Evolutionary conservation across 805 yeast genomes (phyloP), one percentile per base, ranked within the genome.

Genomic region (Candida chauliodis): DNA sequence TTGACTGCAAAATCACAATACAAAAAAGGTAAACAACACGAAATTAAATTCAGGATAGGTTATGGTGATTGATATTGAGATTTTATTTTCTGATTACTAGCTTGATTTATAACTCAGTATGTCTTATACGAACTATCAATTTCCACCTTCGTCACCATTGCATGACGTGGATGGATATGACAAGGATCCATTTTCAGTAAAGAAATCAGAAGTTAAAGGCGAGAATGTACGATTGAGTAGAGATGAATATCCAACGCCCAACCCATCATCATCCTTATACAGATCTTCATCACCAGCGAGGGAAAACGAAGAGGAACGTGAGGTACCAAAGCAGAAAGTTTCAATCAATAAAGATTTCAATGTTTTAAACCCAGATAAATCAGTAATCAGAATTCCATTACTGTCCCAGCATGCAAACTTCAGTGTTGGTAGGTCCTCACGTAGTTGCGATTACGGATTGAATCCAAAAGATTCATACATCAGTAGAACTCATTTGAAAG

Each of bases 371-470:
- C 69, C 71, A 2, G 61, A 56, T 41, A 47, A 51, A 18, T 41
- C 44, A 29, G 64, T 60, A 18, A 47, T 54, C 48, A 49, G 63
- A 29, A 59, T 74, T 16, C 69, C 69, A 15, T 59, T 81, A 16
- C 63, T 74, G 4, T 43, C 55, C 0, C 72, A 73, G 20, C 35
- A 37, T n/a, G 41, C 56, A 3, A 53, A 55, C 4, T 58, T 77
- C 29, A 62, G 68, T 8, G 58, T 84, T 34, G 93, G 95, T 11
- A 72, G 95, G 46, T 83, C 91, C 1, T 77, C 87, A 8, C 66
- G 72, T 47, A 56, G 76, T 6, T 75, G 83, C 36, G 79, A 75
- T 36, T 75, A 65, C 59, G 54, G 62, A 59, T 51, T 79, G 53
- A 57, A 71, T 55, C 48, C 70, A 2, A 58, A 61, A 13, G 76